Base-by-base conservation (phyloP, 1,284 basidiomycete species). In the Marasmius tenuissimus region DNA sequence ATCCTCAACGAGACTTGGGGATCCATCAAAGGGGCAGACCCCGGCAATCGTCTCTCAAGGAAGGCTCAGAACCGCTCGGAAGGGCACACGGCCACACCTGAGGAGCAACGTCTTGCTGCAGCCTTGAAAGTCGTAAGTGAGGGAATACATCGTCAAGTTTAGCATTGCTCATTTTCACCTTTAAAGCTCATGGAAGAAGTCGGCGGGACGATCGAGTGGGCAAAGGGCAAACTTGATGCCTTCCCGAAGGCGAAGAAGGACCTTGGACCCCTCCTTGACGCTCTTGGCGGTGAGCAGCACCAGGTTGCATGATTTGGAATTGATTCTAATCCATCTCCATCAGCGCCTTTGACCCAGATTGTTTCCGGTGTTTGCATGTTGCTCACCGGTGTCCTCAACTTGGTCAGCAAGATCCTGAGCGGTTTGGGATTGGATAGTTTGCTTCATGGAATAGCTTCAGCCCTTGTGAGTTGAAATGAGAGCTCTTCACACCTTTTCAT, bases 31-130 rank as follows among this genome's bases (percentile, higher is more conserved):
- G 61, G 61, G 27, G 61, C 61, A 27, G 61, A 63, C 40, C 61
- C 68, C 4, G 76, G 75, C 45, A 72, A 73, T 40, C 69, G 70
- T 20, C 64, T 78, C 35, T 67, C 71, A 34, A 73, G 75, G 60
- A 68, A 69, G 49, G 76, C 76, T 10, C 73, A 72, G 65, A 64
- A 73, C n/a, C 72, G 75, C 52, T 63, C 66, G 64, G 67, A 70
- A 39, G 72, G 74, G 40, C 75, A 76, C 61, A 72, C 70, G 39
- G 76, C 76, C 11, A 69, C 75, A 7, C 74, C 75, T 4, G 72
- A 77, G 57, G 77, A 78, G 61, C 74, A 77, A 55, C 70, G 75
- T 12, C 73, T 80, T 42, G 75, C 77, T 3, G 75, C 76, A 62
- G 72, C 75, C n/a, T 61, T 80, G 61, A 75, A 76, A 69, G 67